Conservation (phyloP, 2,329 filamentous ascomycete species). For the Colletotrichum simmondsii region DNA sequence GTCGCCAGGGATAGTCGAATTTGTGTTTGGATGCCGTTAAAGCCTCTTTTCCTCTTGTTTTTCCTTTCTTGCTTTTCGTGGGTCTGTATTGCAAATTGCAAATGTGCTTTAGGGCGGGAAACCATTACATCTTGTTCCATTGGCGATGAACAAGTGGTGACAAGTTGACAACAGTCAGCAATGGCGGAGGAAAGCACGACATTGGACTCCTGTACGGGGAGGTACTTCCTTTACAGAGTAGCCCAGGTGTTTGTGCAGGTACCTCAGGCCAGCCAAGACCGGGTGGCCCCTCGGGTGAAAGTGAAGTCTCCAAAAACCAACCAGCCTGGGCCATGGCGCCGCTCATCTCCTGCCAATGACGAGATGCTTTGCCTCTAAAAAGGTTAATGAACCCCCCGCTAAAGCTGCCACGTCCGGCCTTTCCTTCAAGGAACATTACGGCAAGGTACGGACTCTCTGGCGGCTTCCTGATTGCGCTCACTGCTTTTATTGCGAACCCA, state of each 20-base stretch:
- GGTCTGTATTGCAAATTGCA: background rate
- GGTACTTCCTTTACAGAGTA: too few species aligned
- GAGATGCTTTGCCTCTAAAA: conserved; percentile 30
- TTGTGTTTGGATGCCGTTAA: background rate
- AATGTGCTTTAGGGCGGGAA: background rate
- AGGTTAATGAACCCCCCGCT: conserved; percentile 34
- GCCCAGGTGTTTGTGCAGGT: background rate
- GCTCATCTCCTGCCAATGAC: conserved; percentile 32
- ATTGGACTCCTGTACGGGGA: background rate
- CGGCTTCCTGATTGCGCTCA: background rate
- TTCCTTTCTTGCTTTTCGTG: background rate
- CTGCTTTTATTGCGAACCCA: background rate
- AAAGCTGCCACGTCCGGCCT: conserved; percentile 34
- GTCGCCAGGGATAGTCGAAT: background rate
- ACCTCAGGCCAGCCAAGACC: background rate
- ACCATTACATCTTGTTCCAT: background rate
- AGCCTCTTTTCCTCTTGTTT: too few species aligned
- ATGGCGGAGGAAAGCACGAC: background rate
- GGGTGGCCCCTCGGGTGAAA: background rate
- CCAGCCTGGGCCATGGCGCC: conserved; percentile 24
- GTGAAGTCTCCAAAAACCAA: background rate
- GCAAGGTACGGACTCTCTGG: conserved; percentile 6
- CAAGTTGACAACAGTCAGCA: background rate
- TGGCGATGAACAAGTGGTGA: background rate
- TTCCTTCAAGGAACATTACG: conserved; percentile 13